These are phyloP conservation scores for Fraxinus ornus DNA, from an alignment of 305 asterid genomes.

Conservation along the genomic window DNA sequence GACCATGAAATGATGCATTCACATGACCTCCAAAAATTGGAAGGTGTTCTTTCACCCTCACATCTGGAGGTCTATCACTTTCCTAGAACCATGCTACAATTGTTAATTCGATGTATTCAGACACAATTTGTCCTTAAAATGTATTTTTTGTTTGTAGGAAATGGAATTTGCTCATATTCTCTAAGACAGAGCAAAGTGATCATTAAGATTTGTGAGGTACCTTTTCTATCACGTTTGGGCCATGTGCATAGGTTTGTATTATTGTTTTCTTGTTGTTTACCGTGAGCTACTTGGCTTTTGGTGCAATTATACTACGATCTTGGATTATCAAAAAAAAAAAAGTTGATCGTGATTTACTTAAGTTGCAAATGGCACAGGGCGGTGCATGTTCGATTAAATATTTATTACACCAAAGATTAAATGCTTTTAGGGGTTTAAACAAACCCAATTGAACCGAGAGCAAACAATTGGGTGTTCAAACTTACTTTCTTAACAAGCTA, in stretches of 20 bases:
- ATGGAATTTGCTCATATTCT: constrained; percentile 83
- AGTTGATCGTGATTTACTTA: neutral
- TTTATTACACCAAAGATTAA: neutral
- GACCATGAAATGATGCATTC: constrained; percentile 85
- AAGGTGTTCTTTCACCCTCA: constrained; percentile 87
- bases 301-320: neutral
- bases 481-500: neutral
- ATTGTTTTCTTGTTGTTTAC: constrained; percentile 11
- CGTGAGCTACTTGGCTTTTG: neutral
- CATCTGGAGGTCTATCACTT: constrained; percentile 69
- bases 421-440: neutral
- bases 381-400: neutral
- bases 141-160: constrained; percentile 46
- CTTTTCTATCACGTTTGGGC: constrained; percentile 22
- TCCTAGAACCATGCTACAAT: constrained; percentile 22
- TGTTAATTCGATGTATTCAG: constrained; percentile 22
- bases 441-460: neutral
- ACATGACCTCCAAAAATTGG: constrained; percentile 80
- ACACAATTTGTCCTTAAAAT: constrained; percentile 21
- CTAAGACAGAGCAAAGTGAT: constrained; percentile 78
- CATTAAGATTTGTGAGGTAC: constrained; percentile 83
- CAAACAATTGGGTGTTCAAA: neutral
- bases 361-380: constrained; percentile 15
- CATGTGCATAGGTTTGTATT: neutral
- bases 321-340: neutral